phyloP scores from a whole-genome alignment of 208 protist genomes.

The Angomonas deanei region DNA sequence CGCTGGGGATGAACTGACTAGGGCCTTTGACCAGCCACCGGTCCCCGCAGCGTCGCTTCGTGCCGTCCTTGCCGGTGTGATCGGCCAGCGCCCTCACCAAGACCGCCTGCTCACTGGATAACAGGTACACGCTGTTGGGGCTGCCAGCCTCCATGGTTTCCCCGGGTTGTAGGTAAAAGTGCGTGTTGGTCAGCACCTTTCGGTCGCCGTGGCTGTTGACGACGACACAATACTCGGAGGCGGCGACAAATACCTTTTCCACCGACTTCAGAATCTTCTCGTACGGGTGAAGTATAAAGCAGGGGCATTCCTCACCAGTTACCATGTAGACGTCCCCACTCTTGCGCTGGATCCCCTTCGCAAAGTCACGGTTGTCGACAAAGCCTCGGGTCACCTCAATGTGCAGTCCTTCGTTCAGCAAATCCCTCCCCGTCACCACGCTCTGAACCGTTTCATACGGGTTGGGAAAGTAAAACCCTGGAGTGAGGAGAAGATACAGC shows the following conservation, averaged over 20 bases:
- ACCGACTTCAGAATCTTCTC: constrained; percentile 65
- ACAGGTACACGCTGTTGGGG: constrained; percentile 61
- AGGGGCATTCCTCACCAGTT: constrained; percentile 63
- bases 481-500: constrained; percentile 47
- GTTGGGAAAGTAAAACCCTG: constrained; percentile 57
- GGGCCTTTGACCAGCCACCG: constrained; percentile 89
- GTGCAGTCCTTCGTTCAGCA: constrained; percentile 78
- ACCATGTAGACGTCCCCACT: constrained; percentile 81
- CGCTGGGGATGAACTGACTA: constrained; percentile 62
- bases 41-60: constrained; percentile 69
- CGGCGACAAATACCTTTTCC: constrained; percentile 5
- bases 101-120: constrained; percentile 79
- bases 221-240: constrained; percentile 29
- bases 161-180: constrained; percentile 84
- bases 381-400: constrained; percentile 79
- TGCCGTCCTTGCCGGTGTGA: constrained; percentile 45
- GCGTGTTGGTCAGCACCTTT: constrained; percentile 55
- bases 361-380: constrained; percentile 75
- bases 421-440: constrained; percentile 45
- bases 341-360: constrained; percentile 42
- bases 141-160: constrained; percentile 58
- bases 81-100: constrained; percentile 65
- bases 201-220: constrained; percentile 29
- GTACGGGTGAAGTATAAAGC: constrained; percentile 91
- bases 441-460: constrained; percentile 83